phyloP scores from a whole-genome alignment of 768 basidiomycete species.

The Auriculariales sp. region DNA sequence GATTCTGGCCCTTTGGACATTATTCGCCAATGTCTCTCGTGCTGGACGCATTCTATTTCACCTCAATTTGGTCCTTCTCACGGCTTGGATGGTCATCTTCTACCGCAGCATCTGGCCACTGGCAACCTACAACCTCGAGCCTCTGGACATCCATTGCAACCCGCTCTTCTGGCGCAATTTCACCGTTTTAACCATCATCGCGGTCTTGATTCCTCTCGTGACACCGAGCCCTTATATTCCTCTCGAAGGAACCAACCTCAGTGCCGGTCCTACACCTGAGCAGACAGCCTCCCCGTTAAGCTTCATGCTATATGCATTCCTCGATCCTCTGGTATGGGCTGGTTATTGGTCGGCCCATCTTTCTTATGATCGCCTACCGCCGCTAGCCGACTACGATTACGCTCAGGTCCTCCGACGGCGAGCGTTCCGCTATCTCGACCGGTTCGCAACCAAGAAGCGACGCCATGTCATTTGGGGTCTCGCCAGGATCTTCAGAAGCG shows the following conservation, averaged over 20 bases:
- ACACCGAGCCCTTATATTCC: slow-evolving; percentile 45
- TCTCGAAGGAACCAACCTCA: slow-evolving; percentile 28
- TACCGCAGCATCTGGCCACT: slow-evolving; percentile 34
- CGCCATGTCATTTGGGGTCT: slow-evolving; percentile 14
- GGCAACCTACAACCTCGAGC: slow-evolving; percentile 32
- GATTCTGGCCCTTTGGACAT: too few relatives aligned
- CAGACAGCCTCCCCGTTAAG: slow-evolving; percentile 35
- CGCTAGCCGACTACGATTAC: slow-evolving; percentile 29
- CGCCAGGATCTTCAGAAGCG: slow-evolving; percentile 11
- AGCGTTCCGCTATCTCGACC: neutral
- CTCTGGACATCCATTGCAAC: too few relatives aligned
- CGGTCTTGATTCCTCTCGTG: slow-evolving; percentile 36
- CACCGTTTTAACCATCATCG: slow-evolving; percentile 27
- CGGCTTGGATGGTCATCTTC: too few relatives aligned
- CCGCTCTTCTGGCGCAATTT: too few relatives aligned
- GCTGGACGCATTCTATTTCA: too few relatives aligned
- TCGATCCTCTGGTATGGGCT: slow-evolving; percentile 34
- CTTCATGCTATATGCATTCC: slow-evolving; percentile 30
- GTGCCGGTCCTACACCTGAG: slow-evolving; percentile 23
- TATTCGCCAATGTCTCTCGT: too few relatives aligned
- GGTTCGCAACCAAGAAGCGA: neutral
- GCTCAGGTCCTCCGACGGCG: slow-evolving; percentile 13
- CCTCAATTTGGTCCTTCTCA: too few relatives aligned
- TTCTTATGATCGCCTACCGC: slow-evolving; percentile 27
- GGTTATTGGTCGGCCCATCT: slow-evolving; percentile 31